Base-by-base conservation (phyloP, 148 eudicot genomes). In the Persicaria tinctoria region DNA sequence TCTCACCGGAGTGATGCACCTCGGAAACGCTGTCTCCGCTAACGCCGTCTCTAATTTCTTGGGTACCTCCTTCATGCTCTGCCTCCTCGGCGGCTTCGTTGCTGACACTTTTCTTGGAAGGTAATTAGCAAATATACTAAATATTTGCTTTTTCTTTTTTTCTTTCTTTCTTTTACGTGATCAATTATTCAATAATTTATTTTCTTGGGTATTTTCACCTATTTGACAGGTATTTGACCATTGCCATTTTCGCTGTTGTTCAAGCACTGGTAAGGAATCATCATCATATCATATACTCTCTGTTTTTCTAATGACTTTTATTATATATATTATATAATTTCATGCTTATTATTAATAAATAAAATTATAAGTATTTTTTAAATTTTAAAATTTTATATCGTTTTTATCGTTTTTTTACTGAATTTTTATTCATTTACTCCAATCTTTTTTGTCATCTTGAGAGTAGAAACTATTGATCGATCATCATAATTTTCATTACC, bases 81-180 rank as follows among this genome's bases (percentile, higher is more conserved):
- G 90, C 73, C 84, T 93, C 69, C 84, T 93, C 44, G 98, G 98
- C n/a, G 98, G 98, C 32, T 93, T 93, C 74, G 72, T 93, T 54
- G 98, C 98, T 55, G 98, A 93, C 78, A 89, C 97, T 49, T 93
- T 77, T 51, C 85, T 93, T 45, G 98, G 98, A 82, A 79, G 98
- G 97, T 93, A 18, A 7, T 56, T 16, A 32, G 38, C 38, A 32
- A 32, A 32, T 32, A 32, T 2, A 32, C 2, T 32, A 32, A 32
- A 32, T 32, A 32, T 32, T 32, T 32, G 38, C 1, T 32, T 32
- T 32, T 32, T 32, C 38, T 2, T 32, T 32, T 32, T 32, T 32
- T 32, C 38, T 2, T 32, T 32, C 38, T 32, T 32, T 32, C 38
- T 32, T 32, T 32, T 2, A 32, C 1, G 38, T 32, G 3, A 54